phyloP scores from a whole-genome alignment of 1,284 basidiomycete genomes.

The Trichosporon asahii region DNA sequence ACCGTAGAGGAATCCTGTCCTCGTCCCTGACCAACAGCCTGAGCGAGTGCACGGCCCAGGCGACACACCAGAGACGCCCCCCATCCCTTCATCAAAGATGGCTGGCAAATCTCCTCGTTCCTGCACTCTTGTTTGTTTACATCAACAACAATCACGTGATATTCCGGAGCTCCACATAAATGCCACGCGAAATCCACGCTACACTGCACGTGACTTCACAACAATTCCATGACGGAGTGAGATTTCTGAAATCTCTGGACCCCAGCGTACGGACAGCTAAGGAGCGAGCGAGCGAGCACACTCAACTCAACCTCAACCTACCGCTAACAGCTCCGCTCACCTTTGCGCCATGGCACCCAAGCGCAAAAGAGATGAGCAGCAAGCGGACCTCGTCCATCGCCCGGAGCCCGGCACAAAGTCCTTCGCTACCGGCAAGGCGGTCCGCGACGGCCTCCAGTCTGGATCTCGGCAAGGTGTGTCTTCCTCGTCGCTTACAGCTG shows the following conservation, averaged over 20 bases:
- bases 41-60: not conserved
- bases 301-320: not conserved
- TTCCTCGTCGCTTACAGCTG: not conserved
- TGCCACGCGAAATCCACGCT: not conserved
- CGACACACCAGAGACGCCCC: constrained; percentile 1
- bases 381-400: constrained; percentile 27
- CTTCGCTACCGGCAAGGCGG: constrained; percentile 42
- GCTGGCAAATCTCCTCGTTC: not conserved
- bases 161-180: not conserved
- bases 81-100: not conserved
- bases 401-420: constrained; percentile 37
- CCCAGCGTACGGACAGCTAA: not conserved
- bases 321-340: not conserved
- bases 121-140: constrained; percentile 9
- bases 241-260: constrained; percentile 5
- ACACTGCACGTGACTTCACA: constrained; percentile 6
- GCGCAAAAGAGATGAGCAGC: constrained; percentile 33
- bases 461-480: constrained; percentile 44
- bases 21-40: not conserved
- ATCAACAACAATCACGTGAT: not conserved
- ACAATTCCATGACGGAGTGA: not conserved
- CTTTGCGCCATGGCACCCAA: constrained; percentile 31
- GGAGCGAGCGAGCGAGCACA: not conserved
- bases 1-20: not conserved
- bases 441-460: constrained; percentile 43